Conservation (phyloP, 2,329 filamentous ascomycete genomes). For the Parastagonospora avenae region DNA sequence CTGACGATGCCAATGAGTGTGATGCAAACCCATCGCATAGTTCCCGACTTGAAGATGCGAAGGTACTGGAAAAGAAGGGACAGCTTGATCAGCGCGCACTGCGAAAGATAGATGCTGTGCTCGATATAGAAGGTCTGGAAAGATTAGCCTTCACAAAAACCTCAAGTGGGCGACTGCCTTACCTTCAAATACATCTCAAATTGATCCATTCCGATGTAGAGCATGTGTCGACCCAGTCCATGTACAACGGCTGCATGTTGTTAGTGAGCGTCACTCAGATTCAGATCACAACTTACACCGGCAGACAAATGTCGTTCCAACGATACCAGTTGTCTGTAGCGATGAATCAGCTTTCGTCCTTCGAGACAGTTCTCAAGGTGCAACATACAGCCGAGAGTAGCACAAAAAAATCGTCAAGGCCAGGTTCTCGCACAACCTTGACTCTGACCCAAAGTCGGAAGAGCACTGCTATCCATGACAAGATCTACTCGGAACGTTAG, state of each 20-base stretch:
- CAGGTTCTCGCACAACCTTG: conserved; percentile 34
- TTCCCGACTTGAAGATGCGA: conserved; percentile 42
- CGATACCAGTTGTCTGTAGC: conserved; percentile 30
- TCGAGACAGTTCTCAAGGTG: too few species aligned
- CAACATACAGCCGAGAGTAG: conserved; percentile 33
- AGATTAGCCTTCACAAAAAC: background rate
- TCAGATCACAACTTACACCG: conserved; percentile 20
- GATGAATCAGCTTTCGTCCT: conserved; percentile 1
- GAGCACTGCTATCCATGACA: conserved; percentile 34
- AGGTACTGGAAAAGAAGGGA: conserved; percentile 45
- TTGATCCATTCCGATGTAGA: conserved; percentile 23
- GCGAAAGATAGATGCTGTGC: conserved; percentile 35
- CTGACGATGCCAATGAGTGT: conserved; percentile 25
- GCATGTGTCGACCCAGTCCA: conserved; percentile 42
- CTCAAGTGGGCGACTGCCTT: background rate
- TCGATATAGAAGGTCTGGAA: conserved; percentile 35
- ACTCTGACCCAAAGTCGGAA: conserved; percentile 38
- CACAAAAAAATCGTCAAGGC: conserved; percentile 45
- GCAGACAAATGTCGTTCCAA: conserved; percentile 29
- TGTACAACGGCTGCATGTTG: conserved; percentile 28
- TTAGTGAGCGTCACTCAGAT: conserved; percentile 4
- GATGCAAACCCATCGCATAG: conserved; percentile 35
- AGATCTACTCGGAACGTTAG: conserved; percentile 22
- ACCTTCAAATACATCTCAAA: conserved; percentile 23
- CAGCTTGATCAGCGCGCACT: conserved; percentile 42